Evolutionary conservation across 1,284 basidiomycete species (phyloP).

Genomic region (Malassezia arunalokei): DNA sequence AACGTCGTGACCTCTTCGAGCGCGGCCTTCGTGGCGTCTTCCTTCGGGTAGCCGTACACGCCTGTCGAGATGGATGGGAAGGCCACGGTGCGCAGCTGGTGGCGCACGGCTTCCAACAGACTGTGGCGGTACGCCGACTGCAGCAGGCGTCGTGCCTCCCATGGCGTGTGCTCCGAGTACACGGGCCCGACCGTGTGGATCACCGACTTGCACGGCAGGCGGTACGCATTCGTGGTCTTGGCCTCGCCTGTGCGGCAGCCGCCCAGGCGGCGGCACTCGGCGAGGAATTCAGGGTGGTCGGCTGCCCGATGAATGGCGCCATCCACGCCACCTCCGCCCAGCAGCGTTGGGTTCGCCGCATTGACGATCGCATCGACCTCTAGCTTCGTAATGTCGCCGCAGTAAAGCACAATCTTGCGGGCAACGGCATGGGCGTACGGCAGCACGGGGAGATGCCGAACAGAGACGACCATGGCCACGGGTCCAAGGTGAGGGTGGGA

Average conservation of each 20-base stretch:
- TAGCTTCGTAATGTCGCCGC: conserved; percentile 18
- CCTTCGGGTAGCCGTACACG: conserved; percentile 41
- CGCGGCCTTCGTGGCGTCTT: conserved; percentile 23
- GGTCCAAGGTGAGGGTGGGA: too few relatives aligned
- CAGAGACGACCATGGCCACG: background rate
- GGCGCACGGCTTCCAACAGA: conserved; percentile 20
- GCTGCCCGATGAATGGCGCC: conserved; percentile 78
- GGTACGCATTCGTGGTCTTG: conserved; percentile 57
- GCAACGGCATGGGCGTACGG: conserved; percentile 6
- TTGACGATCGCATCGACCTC: conserved; percentile 38
- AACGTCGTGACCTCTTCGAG: conserved; percentile 25
- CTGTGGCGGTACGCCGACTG: conserved; percentile 26
- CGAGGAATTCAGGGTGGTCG: conserved; percentile 55
- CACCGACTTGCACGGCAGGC: conserved; percentile 55
- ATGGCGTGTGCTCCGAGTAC: conserved; percentile 48
- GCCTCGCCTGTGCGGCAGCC: conserved; percentile 72
- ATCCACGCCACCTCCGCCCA: conserved; percentile 51
- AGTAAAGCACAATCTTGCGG: conserved; percentile 8
- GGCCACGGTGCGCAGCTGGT: conserved; percentile 20
- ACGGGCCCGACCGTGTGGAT: conserved; percentile 80
- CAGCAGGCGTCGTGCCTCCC: conserved; percentile 47
- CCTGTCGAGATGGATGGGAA: conserved; percentile 43
- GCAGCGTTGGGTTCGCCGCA: conserved; percentile 32
- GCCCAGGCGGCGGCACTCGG: conserved; percentile 55
- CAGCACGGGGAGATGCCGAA: background rate